phyloP scores from a whole-genome alignment of 2,329 filamentous ascomycete species.

The Neonectria ditissima region DNA sequence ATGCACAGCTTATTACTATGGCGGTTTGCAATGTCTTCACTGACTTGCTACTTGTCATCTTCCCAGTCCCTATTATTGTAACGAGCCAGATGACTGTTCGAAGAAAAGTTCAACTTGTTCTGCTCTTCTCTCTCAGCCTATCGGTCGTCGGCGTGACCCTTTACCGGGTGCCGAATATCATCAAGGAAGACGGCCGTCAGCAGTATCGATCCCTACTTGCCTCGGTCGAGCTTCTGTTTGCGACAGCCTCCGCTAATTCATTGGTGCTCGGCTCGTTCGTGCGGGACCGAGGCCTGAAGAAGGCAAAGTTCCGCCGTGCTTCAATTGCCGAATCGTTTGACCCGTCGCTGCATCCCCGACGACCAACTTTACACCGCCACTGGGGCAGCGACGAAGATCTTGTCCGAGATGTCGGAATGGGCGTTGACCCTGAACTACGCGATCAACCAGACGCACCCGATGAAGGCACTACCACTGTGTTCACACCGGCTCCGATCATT shows the following conservation, averaged over 20 bases:
- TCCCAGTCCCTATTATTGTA: slow-evolving; percentile 90
- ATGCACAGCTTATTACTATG: slow-evolving; percentile 89
- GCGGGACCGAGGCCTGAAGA: slow-evolving; percentile 90
- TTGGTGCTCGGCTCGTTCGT: slow-evolving; percentile 94
- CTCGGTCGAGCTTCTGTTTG: slow-evolving; percentile 90
- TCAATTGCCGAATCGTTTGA: slow-evolving; percentile 74
- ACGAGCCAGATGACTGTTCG: slow-evolving; percentile 80
- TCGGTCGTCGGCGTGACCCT: slow-evolving; percentile 82
- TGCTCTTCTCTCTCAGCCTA: slow-evolving; percentile 87
- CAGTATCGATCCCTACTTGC: slow-evolving; percentile 90
- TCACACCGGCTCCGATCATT: slow-evolving; percentile 52
- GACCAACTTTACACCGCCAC: slow-evolving; percentile 69
- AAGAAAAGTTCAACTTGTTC: slow-evolving; percentile 81
- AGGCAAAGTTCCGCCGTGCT: slow-evolving; percentile 80
- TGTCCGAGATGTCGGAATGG: slow-evolving; percentile 81
- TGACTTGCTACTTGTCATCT: slow-evolving; percentile 86
- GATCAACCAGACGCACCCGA: slow-evolving; percentile 47
- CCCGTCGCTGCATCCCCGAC: slow-evolving; percentile 52
- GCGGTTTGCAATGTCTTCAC: slow-evolving; percentile 90
- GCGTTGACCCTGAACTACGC: slow-evolving; percentile 67
- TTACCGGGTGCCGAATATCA: slow-evolving; percentile 84
- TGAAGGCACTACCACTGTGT: slow-evolving; percentile 45
- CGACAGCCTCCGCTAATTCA: slow-evolving; percentile 87
- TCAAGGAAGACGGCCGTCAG: slow-evolving; percentile 77
- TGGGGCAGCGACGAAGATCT: slow-evolving; percentile 95